Percentiles rank a stretch among this genome's conserved stretches.
These are phyloP conservation scores for Clonostachys solani DNA, from an alignment of 2,329 filamentous ascomycete genomes.

Conservation along the genomic window DNA sequence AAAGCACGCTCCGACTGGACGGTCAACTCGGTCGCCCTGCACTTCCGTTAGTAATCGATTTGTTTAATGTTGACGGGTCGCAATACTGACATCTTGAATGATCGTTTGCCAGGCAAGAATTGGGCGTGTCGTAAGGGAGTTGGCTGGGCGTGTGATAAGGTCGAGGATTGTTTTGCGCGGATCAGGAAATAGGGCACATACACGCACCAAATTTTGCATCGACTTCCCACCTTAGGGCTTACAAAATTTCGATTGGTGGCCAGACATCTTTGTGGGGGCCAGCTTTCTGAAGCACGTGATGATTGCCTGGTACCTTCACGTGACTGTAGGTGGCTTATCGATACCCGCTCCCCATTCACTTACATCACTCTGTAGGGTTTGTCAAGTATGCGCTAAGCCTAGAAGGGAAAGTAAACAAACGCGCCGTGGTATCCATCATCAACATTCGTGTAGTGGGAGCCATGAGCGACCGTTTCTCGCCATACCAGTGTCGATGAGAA, in stretches of 20 bases:
- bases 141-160: slow-evolving; percentile 24
- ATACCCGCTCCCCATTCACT: background rate
- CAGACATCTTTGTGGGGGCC: background rate
- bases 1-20: slow-evolving; percentile 99
- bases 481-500: background rate
- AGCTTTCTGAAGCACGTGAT: slow-evolving; percentile 17
- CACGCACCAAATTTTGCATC: slow-evolving; percentile 17
- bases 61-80: too few relatives aligned
- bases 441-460: slow-evolving; percentile 3
- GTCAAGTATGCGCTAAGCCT: background rate
- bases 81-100: slow-evolving; percentile 36
- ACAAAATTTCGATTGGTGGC: slow-evolving; percentile 26
- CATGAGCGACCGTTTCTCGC: background rate
- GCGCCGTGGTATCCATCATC: slow-evolving; percentile 13
- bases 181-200: slow-evolving; percentile 16
- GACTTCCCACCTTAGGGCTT: slow-evolving; percentile 30
- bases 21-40: slow-evolving; percentile 97
- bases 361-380: background rate
- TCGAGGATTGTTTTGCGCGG: slow-evolving; percentile 26
- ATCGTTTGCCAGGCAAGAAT: slow-evolving; percentile 30
- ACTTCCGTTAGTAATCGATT: slow-evolving; percentile 1
- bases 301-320: background rate
- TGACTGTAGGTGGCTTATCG: background rate
- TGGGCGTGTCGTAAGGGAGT: slow-evolving; percentile 28
- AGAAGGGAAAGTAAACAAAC: slow-evolving; percentile 31